These are phyloP conservation scores for Allantophomopsis cytisporea DNA, from an alignment of 2,329 filamentous ascomycete genomes.

Conservation along the genomic window DNA sequence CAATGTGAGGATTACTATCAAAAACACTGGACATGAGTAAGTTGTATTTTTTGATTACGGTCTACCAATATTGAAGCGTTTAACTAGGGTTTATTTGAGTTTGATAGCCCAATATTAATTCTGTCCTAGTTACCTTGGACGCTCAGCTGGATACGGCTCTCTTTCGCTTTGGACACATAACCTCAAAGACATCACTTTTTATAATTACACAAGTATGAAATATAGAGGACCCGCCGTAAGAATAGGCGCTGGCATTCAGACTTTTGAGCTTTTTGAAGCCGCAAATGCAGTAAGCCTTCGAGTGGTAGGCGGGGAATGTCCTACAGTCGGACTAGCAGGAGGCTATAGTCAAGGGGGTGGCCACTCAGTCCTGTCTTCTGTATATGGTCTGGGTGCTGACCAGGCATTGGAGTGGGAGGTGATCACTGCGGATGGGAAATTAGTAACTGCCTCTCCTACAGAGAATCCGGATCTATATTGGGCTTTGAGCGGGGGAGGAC, in stretches of 20 bases:
- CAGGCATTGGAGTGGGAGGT: conserved; percentile 41
- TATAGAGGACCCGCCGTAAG: conserved; percentile 38
- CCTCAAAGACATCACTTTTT: conserved; percentile 29
- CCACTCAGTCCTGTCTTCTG: conserved; percentile 35
- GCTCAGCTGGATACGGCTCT: conserved; percentile 44
- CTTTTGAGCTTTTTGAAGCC: conserved; percentile 27
- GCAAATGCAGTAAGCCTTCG: conserved; percentile 26
- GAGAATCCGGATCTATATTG: conserved; percentile 43
- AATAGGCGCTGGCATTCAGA: conserved; percentile 38
- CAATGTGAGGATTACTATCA: conserved; percentile 30
- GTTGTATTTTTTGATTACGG: no score
- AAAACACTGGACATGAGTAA: conserved; percentile 46
- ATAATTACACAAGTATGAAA: conserved; percentile 21
- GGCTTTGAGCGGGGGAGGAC: no score
- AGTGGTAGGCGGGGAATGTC: conserved; percentile 38
- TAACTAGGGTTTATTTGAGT: no score
- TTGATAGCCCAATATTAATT: no score
- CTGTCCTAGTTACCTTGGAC: conserved; percentile 40
- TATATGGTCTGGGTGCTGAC: conserved; percentile 45
- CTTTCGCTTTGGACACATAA: conserved; percentile 42
- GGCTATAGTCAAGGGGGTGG: conserved; percentile 49
- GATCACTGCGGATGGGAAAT: conserved; percentile 33
- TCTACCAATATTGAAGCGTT: no score
- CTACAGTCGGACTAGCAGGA: conserved; percentile 42
- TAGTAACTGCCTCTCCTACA: conserved; percentile 30